Conservation (phyloP, 345 rosid species). For the Erysimum cheiranthoides region DNA sequence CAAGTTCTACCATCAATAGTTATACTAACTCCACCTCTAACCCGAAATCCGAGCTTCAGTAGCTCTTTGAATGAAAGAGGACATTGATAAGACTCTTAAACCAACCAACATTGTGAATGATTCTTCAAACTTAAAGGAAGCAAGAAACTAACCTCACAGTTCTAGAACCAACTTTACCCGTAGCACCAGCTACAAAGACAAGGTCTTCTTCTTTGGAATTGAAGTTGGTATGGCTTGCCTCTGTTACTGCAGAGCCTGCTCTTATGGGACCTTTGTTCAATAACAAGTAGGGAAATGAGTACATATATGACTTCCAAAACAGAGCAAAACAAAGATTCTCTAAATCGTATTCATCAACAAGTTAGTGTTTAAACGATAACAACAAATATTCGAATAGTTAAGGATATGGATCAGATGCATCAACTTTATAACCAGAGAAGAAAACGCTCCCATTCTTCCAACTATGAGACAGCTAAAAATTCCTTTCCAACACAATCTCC, state of each 20-base stretch:
- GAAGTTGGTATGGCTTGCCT: conserved; percentile 44
- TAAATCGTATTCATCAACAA: conserved; percentile 25
- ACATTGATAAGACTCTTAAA: conserved; percentile 11
- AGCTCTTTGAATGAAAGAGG: conserved; percentile 69
- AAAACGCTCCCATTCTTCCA: conserved; percentile 73
- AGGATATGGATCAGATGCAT: conserved; percentile 56
- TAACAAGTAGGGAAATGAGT: conserved; percentile 4
- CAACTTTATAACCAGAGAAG: conserved; percentile 66
- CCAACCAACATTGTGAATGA: conserved; percentile 12
- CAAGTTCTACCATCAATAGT: conserved; percentile 4
- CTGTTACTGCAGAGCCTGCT: conserved; percentile 54
- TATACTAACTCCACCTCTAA: conserved; percentile 74
- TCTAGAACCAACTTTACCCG: conserved; percentile 95
- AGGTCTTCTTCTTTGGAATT: conserved; percentile 67
- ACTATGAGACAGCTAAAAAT: conserved; percentile 68
- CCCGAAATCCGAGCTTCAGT: conserved; percentile 89
- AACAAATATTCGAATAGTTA: conserved; percentile 10
- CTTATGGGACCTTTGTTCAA: conserved; percentile 51
- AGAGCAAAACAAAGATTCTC: not conserved
- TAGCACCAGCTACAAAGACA: conserved; percentile 96
- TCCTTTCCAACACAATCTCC: conserved; percentile 62
- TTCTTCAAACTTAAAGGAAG: not conserved
- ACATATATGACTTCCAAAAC: not conserved
- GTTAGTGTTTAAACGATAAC: not conserved
- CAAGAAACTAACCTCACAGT: conserved; percentile 71